Percentiles rank a stretch among this genome's conserved stretches.
phyloP scores from a whole-genome alignment of 2,329 filamentous ascomycete genomes.

The Hypoxylon sp. region DNA sequence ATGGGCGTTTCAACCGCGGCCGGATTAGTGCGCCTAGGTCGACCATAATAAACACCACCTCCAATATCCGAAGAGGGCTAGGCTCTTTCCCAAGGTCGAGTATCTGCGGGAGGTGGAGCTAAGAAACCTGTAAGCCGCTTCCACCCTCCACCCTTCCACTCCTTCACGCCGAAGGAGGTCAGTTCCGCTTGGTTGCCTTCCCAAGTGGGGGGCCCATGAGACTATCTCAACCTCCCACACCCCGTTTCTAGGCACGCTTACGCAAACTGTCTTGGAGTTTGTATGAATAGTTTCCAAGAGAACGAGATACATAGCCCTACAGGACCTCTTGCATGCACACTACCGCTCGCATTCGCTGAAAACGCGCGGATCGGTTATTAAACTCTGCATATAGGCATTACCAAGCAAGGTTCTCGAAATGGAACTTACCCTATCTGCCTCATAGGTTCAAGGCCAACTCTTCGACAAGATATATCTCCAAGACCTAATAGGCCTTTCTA shows the following conservation, averaged over 20 bases:
- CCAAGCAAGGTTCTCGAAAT: slow-evolving; percentile 15
- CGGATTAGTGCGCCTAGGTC: slow-evolving; percentile 23
- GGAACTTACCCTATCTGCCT: slow-evolving; percentile 2
- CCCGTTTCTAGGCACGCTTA: slow-evolving; percentile 22
- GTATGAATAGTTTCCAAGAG: background rate
- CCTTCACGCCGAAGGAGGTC: slow-evolving; percentile 23
- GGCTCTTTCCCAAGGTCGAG: slow-evolving; percentile 20
- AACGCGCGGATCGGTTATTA: slow-evolving; percentile 15
- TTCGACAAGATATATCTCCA: slow-evolving; percentile 15
- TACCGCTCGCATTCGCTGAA: slow-evolving; percentile 10
- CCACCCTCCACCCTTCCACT: slow-evolving; percentile 27
- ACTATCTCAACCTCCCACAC: slow-evolving; percentile 27
- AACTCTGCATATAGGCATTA: slow-evolving; percentile 13
- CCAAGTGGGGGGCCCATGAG: slow-evolving; percentile 15
- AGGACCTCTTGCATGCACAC: slow-evolving; percentile 17
- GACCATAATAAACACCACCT: slow-evolving; percentile 16
- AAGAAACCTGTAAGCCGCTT: slow-evolving; percentile 5
- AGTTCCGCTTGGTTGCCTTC: slow-evolving; percentile 13
- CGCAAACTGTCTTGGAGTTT: slow-evolving; percentile 28
- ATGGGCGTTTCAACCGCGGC: slow-evolving; percentile 32
- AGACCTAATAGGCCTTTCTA: slow-evolving; percentile 10
- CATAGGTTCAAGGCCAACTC: background rate
- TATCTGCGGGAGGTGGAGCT: slow-evolving; percentile 20
- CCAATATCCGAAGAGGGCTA: slow-evolving; percentile 21
- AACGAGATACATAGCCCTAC: slow-evolving; percentile 9